phyloP scores from a whole-genome alignment of 345 rosid genomes.

The Microthlaspi erraticum region DNA sequence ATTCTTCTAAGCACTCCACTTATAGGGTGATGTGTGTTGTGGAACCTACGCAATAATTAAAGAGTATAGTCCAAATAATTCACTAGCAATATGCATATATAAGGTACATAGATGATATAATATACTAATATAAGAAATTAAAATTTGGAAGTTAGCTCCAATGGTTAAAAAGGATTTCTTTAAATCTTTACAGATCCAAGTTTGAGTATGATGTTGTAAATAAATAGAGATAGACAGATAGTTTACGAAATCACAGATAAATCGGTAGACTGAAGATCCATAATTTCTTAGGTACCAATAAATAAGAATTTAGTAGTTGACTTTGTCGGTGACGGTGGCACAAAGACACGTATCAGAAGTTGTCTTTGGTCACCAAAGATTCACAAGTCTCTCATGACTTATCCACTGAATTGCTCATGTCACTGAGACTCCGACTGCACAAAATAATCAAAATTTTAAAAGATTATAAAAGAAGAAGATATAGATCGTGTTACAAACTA shows the following conservation, averaged over 20 bases:
- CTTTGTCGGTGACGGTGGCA: constrained; percentile 32
- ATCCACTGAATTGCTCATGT: constrained; percentile 4
- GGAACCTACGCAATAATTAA: constrained; percentile 29
- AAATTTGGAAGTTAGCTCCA: too few species aligned
- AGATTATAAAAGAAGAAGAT: not conserved
- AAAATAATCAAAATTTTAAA: not conserved
- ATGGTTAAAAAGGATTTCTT: too few species aligned
- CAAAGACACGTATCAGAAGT: constrained; percentile 14
- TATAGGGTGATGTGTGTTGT: constrained; percentile 36
- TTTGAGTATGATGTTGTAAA: not conserved
- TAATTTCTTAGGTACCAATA: not conserved
- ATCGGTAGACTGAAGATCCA: not conserved
- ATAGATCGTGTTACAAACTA: constrained; percentile 5
- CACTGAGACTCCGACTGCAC: constrained; percentile 1
- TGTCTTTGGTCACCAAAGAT: constrained; percentile 31
- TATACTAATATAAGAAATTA: too few species aligned
- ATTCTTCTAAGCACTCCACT: constrained; percentile 25
- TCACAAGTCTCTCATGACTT: constrained; percentile 36
- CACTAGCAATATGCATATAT: not conserved
- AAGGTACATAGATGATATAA: not conserved
- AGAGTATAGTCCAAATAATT: constrained; percentile 10
- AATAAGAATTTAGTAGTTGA: not conserved
- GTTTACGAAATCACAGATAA: too few species aligned
- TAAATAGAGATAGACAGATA: too few species aligned
- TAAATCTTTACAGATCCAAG: not conserved